A percentile compares a stretch with the other conserved stretches of the same genome.
Conservation (phyloP, 495 filamentous ascomycete genomes). For the Penicillium fimorum region DNA sequence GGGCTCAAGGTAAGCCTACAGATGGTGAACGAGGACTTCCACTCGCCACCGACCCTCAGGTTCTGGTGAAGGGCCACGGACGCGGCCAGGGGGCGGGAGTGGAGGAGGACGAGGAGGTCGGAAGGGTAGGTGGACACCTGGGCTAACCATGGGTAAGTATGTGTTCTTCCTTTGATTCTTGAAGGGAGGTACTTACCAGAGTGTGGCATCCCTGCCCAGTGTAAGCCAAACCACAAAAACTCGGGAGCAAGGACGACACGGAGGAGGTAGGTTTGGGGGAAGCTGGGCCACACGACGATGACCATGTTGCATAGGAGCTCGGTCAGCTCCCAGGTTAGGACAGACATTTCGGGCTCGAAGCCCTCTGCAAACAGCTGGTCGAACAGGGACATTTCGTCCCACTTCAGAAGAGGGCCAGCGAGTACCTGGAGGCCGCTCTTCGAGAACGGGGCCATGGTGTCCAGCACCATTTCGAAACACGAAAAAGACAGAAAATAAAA, state of each 20-base stretch:
- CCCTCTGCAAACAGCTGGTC: background rate
- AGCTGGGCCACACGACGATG: slow-evolving; percentile 9
- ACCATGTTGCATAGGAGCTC: background rate
- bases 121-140: background rate
- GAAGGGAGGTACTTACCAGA: background rate
- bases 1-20: slow-evolving; percentile 1
- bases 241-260: slow-evolving; percentile 8
- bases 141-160: background rate
- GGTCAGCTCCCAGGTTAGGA: background rate
- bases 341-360: background rate
- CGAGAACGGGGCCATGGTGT: slow-evolving; percentile 1
- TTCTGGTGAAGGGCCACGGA: background rate
- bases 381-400: slow-evolving; percentile 1
- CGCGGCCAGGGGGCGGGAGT: slow-evolving; percentile 2
- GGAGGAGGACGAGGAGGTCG: background rate
- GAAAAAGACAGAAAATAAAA: background rate
- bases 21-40: background rate
- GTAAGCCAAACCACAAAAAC: slow-evolving; percentile 9
- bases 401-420: background rate
- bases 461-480: background rate
- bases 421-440: slow-evolving; percentile 5
- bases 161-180: background rate
- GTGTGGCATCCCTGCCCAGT: slow-evolving; percentile 5
- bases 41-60: background rate
- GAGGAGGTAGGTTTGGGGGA: slow-evolving; percentile 1